Evolutionary conservation across 768 basidiomycete genomes (phyloP), one percentile per base, ranked within the genome.

Genomic region (Ephemerocybe angulata): DNA sequence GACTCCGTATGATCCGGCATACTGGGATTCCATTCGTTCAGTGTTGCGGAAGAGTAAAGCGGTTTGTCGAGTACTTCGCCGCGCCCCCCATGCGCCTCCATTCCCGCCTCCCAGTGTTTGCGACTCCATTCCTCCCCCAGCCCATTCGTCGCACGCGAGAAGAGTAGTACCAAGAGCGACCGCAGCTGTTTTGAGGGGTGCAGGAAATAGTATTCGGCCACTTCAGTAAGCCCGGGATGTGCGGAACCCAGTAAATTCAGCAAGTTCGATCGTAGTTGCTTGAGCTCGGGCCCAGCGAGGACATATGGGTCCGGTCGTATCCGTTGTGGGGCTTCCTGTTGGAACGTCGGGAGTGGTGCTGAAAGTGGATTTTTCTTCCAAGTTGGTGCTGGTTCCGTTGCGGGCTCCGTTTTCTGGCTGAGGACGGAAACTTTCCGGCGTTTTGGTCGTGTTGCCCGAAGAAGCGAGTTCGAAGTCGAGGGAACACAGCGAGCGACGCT

Each of bases 101-200:
- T 73, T 53, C 80, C 73, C 3, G 87, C 84, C 7, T 76, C 78
- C 82, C 82, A 85, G 43, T 71, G 66, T 59, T 85, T 87, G 52
- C 72, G 66, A 19, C 79, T 69, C 81, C 86, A 96, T 38, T 75
- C 69, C 2, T 72, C 65, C 3, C 90, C 90, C 29, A 96, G 74
- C 1, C 96, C 96, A 66, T 98, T 98, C 24, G 94, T 97, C 7
- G 95, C 97, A 54, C 88, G 87, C 17, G 90, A 77, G 70, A 97
- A 90, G 30, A 99, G 81, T 21, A 99, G 80, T 15, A 98, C 90
- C 31, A 98, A 75, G 51, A 94, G 73, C 2, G 97, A 93, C 5
- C 97, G 83, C 25, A 98, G 76, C 65, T 98, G 94, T 65, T 94
- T 94, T 11, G 93, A 90, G 13, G 88, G 87, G 55, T 90, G 85